Evolutionary conservation across 345 rosid genomes (phyloP), one percentile per base, ranked within the genome.

Genomic region (Limnanthes douglasii): DNA sequence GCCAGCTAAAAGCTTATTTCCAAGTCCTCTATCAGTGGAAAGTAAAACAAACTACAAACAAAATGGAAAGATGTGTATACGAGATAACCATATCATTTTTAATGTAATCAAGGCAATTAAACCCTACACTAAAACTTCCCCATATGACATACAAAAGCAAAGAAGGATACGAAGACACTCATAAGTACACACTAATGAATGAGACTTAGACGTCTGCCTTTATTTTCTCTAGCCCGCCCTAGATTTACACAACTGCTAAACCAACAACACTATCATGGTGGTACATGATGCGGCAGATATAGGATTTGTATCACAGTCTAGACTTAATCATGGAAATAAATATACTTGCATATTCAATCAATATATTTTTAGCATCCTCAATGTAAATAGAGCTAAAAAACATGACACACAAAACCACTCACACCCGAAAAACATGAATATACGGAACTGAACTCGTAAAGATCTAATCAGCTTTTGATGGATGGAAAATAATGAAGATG

Each of bases 381-480:
- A n/a, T n/a, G n/a, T n/a, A n/a, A n/a, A n/a, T n/a, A 37, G 45
- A 16, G 36, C 25, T 49, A 20, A 18, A 15, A 24, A 34, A 57
- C 21, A 18, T 5, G 31, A 30, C 21, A 26, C 15, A 21, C 35
- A n/a, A n/a, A n/a, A n/a, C n/a, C n/a, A n/a, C n/a, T n/a, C n/a
- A n/a, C n/a, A n/a, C n/a, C n/a, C n/a, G n/a, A 20, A 40, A 23
- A 18, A 23, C 22, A 35, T 18, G 41, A 21, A 47, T 21, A 8
- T 24, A 31, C 11, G 5, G 11, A 21, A 12, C n/a, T n/a, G n/a
- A n/a, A n/a, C n/a, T n/a, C n/a, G n/a, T n/a, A n/a, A n/a, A n/a
- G n/a, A n/a, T n/a, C n/a, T n/a, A n/a, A n/a, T n/a, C n/a, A n/a
- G n/a, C n/a, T n/a, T 16, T 41, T 17, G 3, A 34, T 7, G 33